Evolutionary conservation across 2,329 filamentous ascomycete genomes (phyloP).

Genomic region (Aulographum hederae): DNA sequence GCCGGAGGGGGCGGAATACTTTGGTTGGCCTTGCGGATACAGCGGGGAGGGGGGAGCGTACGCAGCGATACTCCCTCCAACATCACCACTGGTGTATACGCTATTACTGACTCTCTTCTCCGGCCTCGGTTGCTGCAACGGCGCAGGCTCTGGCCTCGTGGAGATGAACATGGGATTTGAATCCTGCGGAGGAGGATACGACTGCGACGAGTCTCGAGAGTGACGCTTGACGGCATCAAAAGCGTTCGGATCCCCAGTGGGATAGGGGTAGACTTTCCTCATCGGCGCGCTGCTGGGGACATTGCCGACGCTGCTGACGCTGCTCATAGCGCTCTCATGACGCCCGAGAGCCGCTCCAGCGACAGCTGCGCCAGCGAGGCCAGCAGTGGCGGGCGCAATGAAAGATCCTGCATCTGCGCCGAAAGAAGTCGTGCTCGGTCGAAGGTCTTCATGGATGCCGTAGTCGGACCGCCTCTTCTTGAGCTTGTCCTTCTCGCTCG

Average conservation of each 20-base stretch:
- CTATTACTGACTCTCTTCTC: slow-evolving; percentile 42
- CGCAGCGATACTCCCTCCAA: background rate
- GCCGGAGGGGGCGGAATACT: slow-evolving; percentile 21
- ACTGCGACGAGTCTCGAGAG: slow-evolving; percentile 15
- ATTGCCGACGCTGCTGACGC: slow-evolving; percentile 16
- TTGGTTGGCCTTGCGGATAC: slow-evolving; percentile 16
- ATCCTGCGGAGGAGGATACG: slow-evolving; percentile 16
- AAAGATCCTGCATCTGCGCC: slow-evolving; percentile 7
- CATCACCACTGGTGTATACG: slow-evolving; percentile 32
- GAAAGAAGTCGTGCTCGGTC: background rate
- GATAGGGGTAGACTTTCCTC: slow-evolving; percentile 47
- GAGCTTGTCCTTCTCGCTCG: slow-evolving; percentile 24
- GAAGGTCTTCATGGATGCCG: slow-evolving; percentile 1
- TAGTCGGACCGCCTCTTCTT: slow-evolving; percentile 13
- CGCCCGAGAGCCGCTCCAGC: slow-evolving; percentile 30
- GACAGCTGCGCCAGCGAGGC: slow-evolving; percentile 21
- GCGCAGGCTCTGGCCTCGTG: slow-evolving; percentile 29
- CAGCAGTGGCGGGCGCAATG: slow-evolving; percentile 20
- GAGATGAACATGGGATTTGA: slow-evolving; percentile 16
- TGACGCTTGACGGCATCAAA: slow-evolving; percentile 38
- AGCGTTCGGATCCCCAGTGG: slow-evolving; percentile 43
- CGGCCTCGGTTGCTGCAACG: slow-evolving; percentile 74
- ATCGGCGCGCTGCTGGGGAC: slow-evolving; percentile 25
- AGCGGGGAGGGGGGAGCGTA: slow-evolving; percentile 15
- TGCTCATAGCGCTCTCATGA: slow-evolving; percentile 25